phyloP scores from a whole-genome alignment of 768 basidiomycete genomes.

The Trichaptum fuscoviolaceum region DNA sequence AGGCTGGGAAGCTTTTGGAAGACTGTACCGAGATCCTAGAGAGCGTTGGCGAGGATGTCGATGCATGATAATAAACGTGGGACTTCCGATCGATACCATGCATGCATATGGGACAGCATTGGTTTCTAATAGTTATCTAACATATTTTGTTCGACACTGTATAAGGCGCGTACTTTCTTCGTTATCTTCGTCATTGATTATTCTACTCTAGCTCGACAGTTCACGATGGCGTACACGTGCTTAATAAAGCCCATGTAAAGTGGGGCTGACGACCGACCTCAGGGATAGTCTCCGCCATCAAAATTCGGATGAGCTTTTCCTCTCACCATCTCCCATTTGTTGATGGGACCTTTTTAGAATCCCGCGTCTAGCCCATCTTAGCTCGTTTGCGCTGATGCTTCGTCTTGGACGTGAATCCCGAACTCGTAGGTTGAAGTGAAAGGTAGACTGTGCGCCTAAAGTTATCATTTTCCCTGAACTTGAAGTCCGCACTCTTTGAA shows the following conservation, averaged over 20 bases:
- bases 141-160: background rate
- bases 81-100: background rate
- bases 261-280: background rate
- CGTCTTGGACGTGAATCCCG: no score
- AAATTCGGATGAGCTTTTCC: background rate
- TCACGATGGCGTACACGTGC: background rate
- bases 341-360: background rate
- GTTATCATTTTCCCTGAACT: background rate
- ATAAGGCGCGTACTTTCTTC: background rate
- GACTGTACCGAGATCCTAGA: background rate
- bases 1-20: conserved; percentile 13
- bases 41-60: conserved; percentile 21
- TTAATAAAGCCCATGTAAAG: background rate
- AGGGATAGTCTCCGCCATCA: background rate
- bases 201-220: background rate
- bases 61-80: conserved; percentile 22
- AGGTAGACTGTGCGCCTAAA: background rate
- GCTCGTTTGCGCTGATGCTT: background rate
- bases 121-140: no score
- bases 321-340: background rate
- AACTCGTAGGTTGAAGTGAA: background rate
- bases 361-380: background rate
- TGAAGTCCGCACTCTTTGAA: background rate
- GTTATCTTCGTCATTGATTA: background rate
- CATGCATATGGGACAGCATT: no score